These are phyloP conservation scores for Ichthyophthirius multifiliis DNA, from an alignment of 169 alveolate species.

Conservation along the genomic window DNA sequence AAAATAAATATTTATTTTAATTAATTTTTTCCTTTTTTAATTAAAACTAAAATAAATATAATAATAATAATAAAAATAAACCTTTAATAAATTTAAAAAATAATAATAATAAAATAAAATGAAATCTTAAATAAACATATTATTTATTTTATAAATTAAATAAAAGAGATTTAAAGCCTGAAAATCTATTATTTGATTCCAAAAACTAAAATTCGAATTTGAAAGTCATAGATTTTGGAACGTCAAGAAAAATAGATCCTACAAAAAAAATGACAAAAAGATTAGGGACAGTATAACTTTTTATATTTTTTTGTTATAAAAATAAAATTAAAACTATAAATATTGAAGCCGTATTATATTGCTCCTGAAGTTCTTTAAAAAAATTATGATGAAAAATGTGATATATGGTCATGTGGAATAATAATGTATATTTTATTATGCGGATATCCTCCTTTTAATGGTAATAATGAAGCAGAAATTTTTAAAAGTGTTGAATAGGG, in stretches of 20 bases:
- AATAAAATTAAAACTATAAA: no score
- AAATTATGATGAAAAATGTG: slow-evolving; percentile 44
- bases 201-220: slow-evolving; percentile 24
- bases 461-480: slow-evolving; percentile 26
- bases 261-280: slow-evolving; percentile 36
- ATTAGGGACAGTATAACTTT: slow-evolving; percentile 26
- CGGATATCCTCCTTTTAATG: slow-evolving; percentile 47
- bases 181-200: slow-evolving; percentile 33
- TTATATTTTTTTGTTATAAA: not conserved
- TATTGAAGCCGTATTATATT: slow-evolving; percentile 28
- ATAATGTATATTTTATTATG: slow-evolving; percentile 33
- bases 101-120: no score
- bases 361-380: slow-evolving; percentile 43
- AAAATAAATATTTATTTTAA: no score
- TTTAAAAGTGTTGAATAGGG: slow-evolving; percentile 33
- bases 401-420: slow-evolving; percentile 48
- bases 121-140: no score
- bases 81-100: no score
- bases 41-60: no score
- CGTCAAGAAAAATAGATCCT: slow-evolving; percentile 31
- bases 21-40: no score
- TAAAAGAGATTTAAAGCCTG: slow-evolving; percentile 48
- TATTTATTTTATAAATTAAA: not conserved
- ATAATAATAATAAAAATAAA: no score
- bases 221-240: slow-evolving; percentile 51